A percentile compares a stretch with the other conserved stretches of the same genome.
phyloP scores from a whole-genome alignment of 2,329 filamentous ascomycete species.

The Fusarium verticillioides region DNA sequence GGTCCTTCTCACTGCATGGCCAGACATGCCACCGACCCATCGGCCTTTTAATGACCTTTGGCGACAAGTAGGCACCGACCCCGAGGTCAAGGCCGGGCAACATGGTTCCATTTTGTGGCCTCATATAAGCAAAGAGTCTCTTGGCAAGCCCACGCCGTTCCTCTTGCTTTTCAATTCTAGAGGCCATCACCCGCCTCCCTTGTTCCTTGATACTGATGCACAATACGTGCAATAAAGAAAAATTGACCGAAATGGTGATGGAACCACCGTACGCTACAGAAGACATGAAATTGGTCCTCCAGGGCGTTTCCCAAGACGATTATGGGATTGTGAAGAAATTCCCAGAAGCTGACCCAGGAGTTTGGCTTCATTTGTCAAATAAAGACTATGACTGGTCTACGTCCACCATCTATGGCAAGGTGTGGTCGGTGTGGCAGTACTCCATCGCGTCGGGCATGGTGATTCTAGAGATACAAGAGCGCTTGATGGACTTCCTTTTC shows the following conservation, averaged over 20 bases:
- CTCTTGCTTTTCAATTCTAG: background rate
- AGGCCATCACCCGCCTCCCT: background rate
- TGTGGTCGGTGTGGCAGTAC: background rate
- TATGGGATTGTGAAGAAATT: background rate
- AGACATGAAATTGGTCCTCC: background rate
- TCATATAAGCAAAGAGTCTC: background rate
- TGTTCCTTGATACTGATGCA: background rate
- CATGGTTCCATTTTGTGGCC: background rate
- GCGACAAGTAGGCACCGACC: background rate
- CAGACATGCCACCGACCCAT: background rate
- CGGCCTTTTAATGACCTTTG: background rate
- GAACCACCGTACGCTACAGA: background rate
- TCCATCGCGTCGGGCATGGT: background rate
- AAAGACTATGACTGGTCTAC: background rate
- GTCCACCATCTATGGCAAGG: background rate
- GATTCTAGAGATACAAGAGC: background rate
- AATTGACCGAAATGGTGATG: fast-evolving
- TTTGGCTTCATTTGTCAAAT: background rate
- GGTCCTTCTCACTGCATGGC: background rate
- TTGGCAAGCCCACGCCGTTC: background rate
- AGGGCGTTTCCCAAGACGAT: background rate
- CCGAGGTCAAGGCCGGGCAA: fast-evolving
- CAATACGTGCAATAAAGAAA: fast-evolving
- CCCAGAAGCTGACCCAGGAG: fast-evolving
- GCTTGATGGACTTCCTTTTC: background rate